Percentiles rank a stretch among this genome's conserved stretches.
phyloP scores from a whole-genome alignment of 139 green algal genomes.

The Chlorella ohadii region DNA sequence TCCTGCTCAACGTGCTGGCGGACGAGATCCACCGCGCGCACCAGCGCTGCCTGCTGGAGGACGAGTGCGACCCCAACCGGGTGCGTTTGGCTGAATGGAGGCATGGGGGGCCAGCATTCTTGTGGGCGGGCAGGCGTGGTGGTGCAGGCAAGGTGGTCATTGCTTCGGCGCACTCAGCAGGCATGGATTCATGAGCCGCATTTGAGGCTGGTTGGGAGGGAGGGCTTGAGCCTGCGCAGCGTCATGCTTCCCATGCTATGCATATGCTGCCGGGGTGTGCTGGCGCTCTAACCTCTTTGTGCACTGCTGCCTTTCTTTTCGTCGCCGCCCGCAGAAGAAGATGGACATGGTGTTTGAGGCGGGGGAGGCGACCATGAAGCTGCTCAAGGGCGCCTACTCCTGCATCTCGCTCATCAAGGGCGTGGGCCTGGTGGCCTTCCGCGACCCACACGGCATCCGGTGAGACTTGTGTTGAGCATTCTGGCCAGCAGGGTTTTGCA shows the following conservation, averaged over 20 bases:
- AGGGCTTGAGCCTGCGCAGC: too few species aligned
- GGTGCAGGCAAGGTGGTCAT: too few species aligned
- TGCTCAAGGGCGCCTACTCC: conserved; percentile 92
- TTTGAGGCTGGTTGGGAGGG: too few species aligned
- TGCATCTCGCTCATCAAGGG: conserved; percentile 92
- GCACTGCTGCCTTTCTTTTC: background rate
- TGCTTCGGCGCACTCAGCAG: too few species aligned
- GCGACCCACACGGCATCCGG: conserved; percentile 97
- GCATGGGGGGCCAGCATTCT: too few species aligned
- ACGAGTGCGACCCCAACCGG: conserved; percentile 76
- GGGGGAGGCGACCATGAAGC: conserved; percentile 78
- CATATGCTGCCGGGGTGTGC: too few species aligned
- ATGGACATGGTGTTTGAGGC: conserved; percentile 91
- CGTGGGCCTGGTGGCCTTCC: conserved; percentile 96
- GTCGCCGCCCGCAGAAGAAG: conserved; percentile 58
- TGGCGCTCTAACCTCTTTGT: too few species aligned
- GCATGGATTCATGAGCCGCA: too few species aligned
- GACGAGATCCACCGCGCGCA: conserved; percentile 95
- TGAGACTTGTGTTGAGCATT: conserved; percentile 6
- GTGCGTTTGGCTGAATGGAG: background rate
- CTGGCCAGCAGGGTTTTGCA: too few species aligned
- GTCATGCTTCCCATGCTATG: too few species aligned
- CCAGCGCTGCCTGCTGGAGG: conserved; percentile 79
- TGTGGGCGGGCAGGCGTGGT: too few species aligned
- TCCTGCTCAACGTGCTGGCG: conserved; percentile 97